Evolutionary conservation across 2,329 filamentous ascomycete species (phyloP), one percentile per base, ranked within the genome.

Genomic region (Thelonectria discophora): DNA sequence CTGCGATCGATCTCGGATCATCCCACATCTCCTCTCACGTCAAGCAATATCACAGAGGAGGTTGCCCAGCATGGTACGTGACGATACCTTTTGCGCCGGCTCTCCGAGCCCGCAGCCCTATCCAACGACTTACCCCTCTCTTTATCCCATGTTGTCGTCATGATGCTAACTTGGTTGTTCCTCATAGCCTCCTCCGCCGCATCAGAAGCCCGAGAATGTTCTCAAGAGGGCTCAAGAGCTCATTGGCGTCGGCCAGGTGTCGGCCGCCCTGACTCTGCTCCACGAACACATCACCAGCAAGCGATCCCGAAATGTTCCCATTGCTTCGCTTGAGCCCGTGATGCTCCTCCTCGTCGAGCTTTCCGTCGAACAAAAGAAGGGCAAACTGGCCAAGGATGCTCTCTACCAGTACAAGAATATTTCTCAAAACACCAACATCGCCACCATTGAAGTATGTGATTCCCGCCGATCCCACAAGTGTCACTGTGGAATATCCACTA

Each of bases 391-490:
- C 79, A 99, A 99, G 86, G 95, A 99, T 82, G 95, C 95, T 64
- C 86, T 99, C 50, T 99, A 98, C 80, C 95, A 97, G 80, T 99
- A 99, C 87, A 99, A 99, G 86, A 99, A 99, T 80, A 98, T 97
- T 71, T 94, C 94, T 58, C 95, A 99, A 80, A 99, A 99, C 83
- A 97, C 94, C 72, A 98, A 98, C 77, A 93, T 99, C 70, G 93
- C 88, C 72, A 99, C 95, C 64, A 99, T 99, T 78, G 95, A 98
- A 88, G 91, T 93, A 82, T 45, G 77, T 74, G 56, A 21, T 54
- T 49, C 11, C 30, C 32, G 20, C n/a, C 56, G 27, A 30, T 30
- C 57, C 52, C 30, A 15, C 18, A 42, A 53, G 15, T 40, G 37
- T 50, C 53, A 50, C 51, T 47, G 21, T 48, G 42, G 54, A 59